Conservation (phyloP, 2,329 filamentous ascomycete genomes). For the Monilinia fructigena region DNA sequence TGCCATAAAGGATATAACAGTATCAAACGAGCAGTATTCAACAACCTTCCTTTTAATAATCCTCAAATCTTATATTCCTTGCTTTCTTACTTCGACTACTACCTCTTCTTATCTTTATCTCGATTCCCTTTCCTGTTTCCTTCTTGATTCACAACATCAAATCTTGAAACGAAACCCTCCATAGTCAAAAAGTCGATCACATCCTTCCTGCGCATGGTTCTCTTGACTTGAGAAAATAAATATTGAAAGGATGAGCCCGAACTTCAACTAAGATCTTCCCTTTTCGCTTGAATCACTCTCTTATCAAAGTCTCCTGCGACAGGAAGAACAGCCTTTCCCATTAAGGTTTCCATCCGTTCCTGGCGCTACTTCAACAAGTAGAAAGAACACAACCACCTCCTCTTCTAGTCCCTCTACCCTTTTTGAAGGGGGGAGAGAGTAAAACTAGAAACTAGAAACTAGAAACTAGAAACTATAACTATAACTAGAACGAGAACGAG, state of each 20-base stretch:
- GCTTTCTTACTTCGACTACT: neutral
- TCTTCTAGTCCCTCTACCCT: neutral
- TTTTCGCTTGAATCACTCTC: neutral
- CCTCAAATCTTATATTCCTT: constrained; percentile 22
- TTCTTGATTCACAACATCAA: constrained; percentile 2
- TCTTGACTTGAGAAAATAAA: constrained; percentile 11
- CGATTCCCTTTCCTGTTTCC: neutral
- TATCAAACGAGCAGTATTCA: neutral
- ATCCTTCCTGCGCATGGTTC: constrained; percentile 9
- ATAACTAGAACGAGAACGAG: neutral
- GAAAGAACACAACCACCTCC: neutral
- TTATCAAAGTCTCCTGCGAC: neutral
- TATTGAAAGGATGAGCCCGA: constrained; percentile 18
- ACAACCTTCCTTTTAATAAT: neutral
- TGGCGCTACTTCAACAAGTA: constrained; percentile 14
- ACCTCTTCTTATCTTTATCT: too few relatives aligned
- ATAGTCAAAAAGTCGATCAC: constrained; percentile 10
- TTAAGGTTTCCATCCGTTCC: constrained; percentile 6
- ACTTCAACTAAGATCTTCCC: constrained; percentile 2
- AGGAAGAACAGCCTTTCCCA: neutral
- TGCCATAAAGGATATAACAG: neutral
- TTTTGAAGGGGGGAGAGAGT: constrained; percentile 9
- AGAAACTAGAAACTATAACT: too few relatives aligned
- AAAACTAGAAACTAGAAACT: too few relatives aligned
- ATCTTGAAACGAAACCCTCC: constrained; percentile 18